A percentile compares a stretch with the other conserved stretches of the same genome.
phyloP scores from a whole-genome alignment of 352 stramenopile species.

The Stephanocyclus meneghinianus region DNA sequence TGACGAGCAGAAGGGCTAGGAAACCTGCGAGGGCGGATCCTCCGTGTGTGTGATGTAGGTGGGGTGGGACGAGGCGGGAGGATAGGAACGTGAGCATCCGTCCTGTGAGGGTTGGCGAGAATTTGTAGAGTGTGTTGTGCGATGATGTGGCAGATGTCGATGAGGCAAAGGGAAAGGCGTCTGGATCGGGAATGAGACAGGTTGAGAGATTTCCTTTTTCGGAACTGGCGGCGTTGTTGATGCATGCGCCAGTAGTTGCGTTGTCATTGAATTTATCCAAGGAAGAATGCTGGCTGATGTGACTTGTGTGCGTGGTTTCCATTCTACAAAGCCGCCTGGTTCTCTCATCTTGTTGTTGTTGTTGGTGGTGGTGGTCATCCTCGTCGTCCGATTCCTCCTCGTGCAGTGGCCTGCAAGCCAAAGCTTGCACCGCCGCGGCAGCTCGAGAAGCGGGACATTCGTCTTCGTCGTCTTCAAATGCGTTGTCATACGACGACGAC shows the following conservation, averaged over 20 bases:
- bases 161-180: not conserved
- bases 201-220: too few species aligned
- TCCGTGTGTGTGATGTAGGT: constrained; percentile 22
- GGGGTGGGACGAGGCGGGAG: constrained; percentile 17
- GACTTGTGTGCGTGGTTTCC: constrained; percentile 2
- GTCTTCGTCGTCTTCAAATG: not conserved
- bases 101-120: constrained; percentile 21
- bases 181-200: not conserved
- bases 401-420: constrained; percentile 2
- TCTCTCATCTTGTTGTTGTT: not conserved
- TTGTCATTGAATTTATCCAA: not conserved
- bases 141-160: not conserved
- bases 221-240: too few species aligned
- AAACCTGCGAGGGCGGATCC: constrained; percentile 59
- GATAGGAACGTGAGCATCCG: constrained; percentile 31
- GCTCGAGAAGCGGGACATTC: constrained; percentile 8
- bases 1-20: constrained; percentile 61
- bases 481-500: constrained; percentile 3
- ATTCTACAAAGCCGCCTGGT: not conserved
- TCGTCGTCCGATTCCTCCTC: not conserved
- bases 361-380: not conserved
- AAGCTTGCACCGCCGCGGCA: constrained; percentile 3
- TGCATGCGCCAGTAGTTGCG: not conserved
- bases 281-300: not conserved
- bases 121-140: not conserved